Base-by-base conservation (phyloP, 73 alveolate species). In the Uronychia setigera region DNA sequence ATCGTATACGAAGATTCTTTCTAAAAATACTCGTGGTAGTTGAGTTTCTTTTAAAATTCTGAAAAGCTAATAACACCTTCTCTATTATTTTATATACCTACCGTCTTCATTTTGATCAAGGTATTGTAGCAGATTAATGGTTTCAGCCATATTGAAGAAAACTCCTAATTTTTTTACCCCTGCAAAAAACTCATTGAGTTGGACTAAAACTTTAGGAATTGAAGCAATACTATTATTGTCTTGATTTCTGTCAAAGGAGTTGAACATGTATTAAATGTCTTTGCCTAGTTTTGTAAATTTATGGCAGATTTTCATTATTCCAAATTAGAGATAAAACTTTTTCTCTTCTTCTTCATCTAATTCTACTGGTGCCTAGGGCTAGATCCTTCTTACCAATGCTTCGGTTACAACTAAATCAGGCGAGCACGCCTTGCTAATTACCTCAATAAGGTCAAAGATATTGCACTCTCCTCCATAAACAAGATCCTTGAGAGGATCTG, bases 231-330 rank as follows among this genome's bases (percentile, higher is more conserved):
- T n/a, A n/a, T n/a, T n/a, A n/a, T n/a, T n/a, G n/a, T n/a, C n/a
- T n/a, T n/a, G n/a, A n/a, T n/a, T n/a, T n/a, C n/a, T n/a, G n/a
- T n/a, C n/a, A n/a, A n/a, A n/a, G n/a, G n/a, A n/a, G n/a, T n/a
- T n/a, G n/a, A n/a, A n/a, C n/a, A n/a, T n/a, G n/a, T n/a, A n/a
- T 78, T 31, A 33, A 1, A 78, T 35, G 32, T 78, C 84, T 78
- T 78, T 78, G 32, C 84, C 84, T 0, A 78, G 84, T 78, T 78
- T 78, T n/a, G 32, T 78, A 74, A 78, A 33, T 78, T 78, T 78
- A 13, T 33, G 76, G 0, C 84, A 78, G 1, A 78, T 78, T 78
- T 78, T 78, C 84, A 78, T 78, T 31, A 80, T 5, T 35, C 79
- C 35, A 34, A 34, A 80, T 11, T 80, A 77, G 31, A 80, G 78